Base-by-base conservation (phyloP, 176 grass and related monocot genomes). In the Cenchrus americanus region DNA sequence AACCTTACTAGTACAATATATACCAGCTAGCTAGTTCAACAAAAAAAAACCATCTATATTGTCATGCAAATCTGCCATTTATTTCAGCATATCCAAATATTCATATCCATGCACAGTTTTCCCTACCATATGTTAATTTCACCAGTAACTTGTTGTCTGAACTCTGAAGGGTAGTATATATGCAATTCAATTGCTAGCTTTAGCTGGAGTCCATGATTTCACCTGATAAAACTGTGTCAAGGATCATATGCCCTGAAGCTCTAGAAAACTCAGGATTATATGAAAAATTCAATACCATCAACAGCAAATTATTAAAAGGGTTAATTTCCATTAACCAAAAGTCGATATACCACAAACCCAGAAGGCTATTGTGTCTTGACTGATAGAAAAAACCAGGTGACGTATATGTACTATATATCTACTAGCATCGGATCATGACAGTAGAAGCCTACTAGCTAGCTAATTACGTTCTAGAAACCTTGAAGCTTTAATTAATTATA, bases 401-500 rank as follows among this genome's bases (percentile, higher is more conserved):
- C 24, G 19, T 69, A 57, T 55, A 64, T 51, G 41, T 21, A 75
- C 71, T 6, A 1, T 23, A 61, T 58, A 22, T 11, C 58, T 86
- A 71, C 58, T 86, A 71, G 55, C 73, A 83, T 46, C 41, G 47
- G 80, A 88, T 88, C 65, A 78, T 72, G 64, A 11, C 1, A 58
- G 59, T 44, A 11, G 22, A 48, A 52, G 66, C 15, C 22, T 78
- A 8, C 6, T 44, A 44, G 8, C 34, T 37, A 37, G 1, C 34
- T 44, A 88, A 71, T 63, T 23, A 46, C 53, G 46, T 37, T 65
- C 13, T 57, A 66, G 19, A 57, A 48, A 5, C n/a, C 37, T 21
- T 85, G 10, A 47, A 46, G 8, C 53, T 5, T 52, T 70, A 14
- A 47, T 34, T 8, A 53, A 5, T 52, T 70, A 22, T 40, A 49